These are phyloP conservation scores for Blastobotrys parvus DNA, from an alignment of 805 yeast species.

Conservation along the genomic window DNA sequence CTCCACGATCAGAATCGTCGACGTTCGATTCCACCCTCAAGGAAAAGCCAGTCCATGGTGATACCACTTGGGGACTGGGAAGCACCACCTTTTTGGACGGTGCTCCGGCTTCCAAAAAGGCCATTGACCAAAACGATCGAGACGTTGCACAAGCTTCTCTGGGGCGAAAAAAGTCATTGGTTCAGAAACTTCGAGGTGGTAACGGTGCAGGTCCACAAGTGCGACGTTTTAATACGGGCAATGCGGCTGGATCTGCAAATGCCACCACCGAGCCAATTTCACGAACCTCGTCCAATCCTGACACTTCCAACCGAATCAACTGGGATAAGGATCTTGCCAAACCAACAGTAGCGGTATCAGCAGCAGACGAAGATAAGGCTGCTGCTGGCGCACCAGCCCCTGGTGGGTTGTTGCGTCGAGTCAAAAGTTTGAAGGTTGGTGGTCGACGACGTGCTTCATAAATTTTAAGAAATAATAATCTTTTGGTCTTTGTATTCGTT, in stretches of 20 bases:
- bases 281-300: slow-evolving; percentile 15
- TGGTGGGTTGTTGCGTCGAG: slow-evolving; percentile 61
- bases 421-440: slow-evolving; percentile 80
- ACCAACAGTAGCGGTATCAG: slow-evolving; percentile 16
- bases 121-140: slow-evolving; percentile 27
- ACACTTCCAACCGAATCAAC: background rate
- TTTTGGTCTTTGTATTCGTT: too few species aligned
- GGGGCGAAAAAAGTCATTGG: slow-evolving; percentile 77
- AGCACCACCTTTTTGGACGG: slow-evolving; percentile 91
- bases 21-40: slow-evolving; percentile 62
- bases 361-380: slow-evolving; percentile 6
- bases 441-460: slow-evolving; percentile 12
- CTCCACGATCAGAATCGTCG: slow-evolving; percentile 9
- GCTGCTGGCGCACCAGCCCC: slow-evolving; percentile 11
- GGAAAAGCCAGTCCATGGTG: slow-evolving; percentile 75
- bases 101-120: slow-evolving; percentile 70
- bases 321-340: background rate
- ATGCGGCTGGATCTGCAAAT: background rate
- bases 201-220: slow-evolving; percentile 13
- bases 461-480: too few species aligned
- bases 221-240: background rate
- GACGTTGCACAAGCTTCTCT: slow-evolving; percentile 37
- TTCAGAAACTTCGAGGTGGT: slow-evolving; percentile 47
- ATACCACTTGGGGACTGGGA: slow-evolving; percentile 80
- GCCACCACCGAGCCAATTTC: slow-evolving; percentile 4